A percentile compares a stretch with the other conserved stretches of the same genome.
Evolutionary conservation across 2,329 filamentous ascomycete species (phyloP).

Genomic region (Tolypocladium ovalisporum): DNA sequence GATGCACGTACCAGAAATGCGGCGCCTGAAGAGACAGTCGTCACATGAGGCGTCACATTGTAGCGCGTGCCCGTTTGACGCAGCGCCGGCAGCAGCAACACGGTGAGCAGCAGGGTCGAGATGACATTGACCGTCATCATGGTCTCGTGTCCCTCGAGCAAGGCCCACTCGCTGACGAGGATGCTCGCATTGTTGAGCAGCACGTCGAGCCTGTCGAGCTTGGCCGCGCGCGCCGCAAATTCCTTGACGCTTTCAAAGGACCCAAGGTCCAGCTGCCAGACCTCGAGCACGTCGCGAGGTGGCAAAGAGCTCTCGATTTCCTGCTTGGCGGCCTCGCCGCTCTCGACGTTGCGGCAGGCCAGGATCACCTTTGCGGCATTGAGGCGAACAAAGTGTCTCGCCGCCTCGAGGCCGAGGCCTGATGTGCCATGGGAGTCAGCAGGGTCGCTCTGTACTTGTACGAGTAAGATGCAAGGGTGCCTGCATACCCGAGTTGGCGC

Average conservation of each 20-base stretch:
- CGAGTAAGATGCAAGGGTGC: background rate
- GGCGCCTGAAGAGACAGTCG: constrained; percentile 27
- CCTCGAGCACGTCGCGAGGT: constrained; percentile 18
- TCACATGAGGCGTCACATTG: constrained; percentile 23
- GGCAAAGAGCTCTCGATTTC: constrained; percentile 20
- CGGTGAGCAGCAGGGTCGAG: constrained; percentile 30
- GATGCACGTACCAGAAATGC: constrained; percentile 9
- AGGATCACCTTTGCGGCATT: constrained; percentile 30
- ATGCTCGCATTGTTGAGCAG: constrained; percentile 29
- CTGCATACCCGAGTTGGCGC: constrained; percentile 23
- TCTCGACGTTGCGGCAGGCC: constrained; percentile 25
- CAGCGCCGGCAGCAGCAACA: constrained; percentile 31
- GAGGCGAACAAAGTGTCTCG: constrained; percentile 27
- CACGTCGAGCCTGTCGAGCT: constrained; percentile 28
- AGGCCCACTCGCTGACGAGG: constrained; percentile 5
- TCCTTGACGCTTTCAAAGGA: constrained; percentile 22
- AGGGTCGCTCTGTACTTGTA: background rate
- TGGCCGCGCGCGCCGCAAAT: constrained; percentile 21
- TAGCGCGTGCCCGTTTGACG: constrained; percentile 20
- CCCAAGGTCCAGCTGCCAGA: constrained; percentile 33
- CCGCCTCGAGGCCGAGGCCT: constrained; percentile 31
- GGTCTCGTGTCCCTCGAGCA: constrained; percentile 28
- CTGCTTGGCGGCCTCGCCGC: constrained; percentile 27
- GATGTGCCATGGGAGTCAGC: background rate
- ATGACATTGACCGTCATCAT: constrained; percentile 36